Evolutionary conservation across 345 rosid species (phyloP).

Genomic region (Gossypium stocksii): DNA sequence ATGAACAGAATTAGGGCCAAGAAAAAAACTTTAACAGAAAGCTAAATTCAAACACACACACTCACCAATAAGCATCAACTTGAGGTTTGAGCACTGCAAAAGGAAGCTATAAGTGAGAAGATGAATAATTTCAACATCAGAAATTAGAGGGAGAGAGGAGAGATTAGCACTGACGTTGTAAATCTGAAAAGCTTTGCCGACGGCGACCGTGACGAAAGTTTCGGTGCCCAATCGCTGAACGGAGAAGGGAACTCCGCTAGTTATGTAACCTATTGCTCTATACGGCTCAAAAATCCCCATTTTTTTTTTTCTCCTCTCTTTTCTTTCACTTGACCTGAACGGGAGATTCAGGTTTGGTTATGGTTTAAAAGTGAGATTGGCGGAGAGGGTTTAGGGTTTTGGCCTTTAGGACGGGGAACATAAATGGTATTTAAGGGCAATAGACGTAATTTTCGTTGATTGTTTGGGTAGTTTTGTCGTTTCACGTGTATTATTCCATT

Average conservation of each 20-base stretch:
- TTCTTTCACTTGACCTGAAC: neutral
- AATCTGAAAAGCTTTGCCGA: constrained; percentile 90
- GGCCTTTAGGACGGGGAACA: neutral
- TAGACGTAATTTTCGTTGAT: neutral
- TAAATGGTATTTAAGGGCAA: neutral
- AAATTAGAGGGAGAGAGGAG: neutral
- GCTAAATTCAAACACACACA: neutral
- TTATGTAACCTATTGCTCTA: constrained; percentile 87
- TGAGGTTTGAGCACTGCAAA: constrained; percentile 86
- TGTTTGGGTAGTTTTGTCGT: neutral
- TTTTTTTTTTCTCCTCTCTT: neutral
- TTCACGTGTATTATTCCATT: no score
- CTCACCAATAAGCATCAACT: constrained; percentile 65
- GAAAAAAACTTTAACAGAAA: neutral
- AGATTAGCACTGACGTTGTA: constrained; percentile 41
- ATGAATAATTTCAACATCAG: neutral
- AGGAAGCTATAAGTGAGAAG: neutral
- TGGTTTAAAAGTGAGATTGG: neutral
- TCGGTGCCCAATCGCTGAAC: constrained; percentile 87
- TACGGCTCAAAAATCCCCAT: constrained; percentile 96
- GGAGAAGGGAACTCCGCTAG: constrained; percentile 74
- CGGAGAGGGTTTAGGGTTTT: constrained; percentile 2
- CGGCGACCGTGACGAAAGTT: constrained; percentile 84
- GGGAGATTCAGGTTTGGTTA: neutral
- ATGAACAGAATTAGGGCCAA: neutral